A percentile compares a stretch with the other conserved stretches of the same genome.
These are phyloP conservation scores for sorghum (Sorghum bicolor) DNA, from an alignment of 176 grass and related monocot genomes.

Conservation along the genomic window Sorghum_bicolor_NCBIv3 NC_012870.2:74217001-74217500, in stretches of 20 bases:
- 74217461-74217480: slow-evolving; percentile 49
- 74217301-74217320: slow-evolving; percentile 81
- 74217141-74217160: neutral
- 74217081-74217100: slow-evolving; percentile 79
- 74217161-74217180: neutral
- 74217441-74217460: slow-evolving; percentile 51
- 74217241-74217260: slow-evolving; percentile 45
- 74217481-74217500: slow-evolving; percentile 20
- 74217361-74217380: slow-evolving; percentile 20
- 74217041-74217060: slow-evolving; percentile 70
- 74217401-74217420: slow-evolving; percentile 69
- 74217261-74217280: slow-evolving; percentile 54
- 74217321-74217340: slow-evolving; percentile 75
- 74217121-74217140: slow-evolving; percentile 81
- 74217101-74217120: slow-evolving; percentile 92
- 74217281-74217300: slow-evolving; percentile 79
- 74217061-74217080: slow-evolving; percentile 52
- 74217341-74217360: slow-evolving; percentile 58
- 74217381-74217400: slow-evolving; percentile 40
- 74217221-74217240: slow-evolving; percentile 90
- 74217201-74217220: slow-evolving; percentile 33
- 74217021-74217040: slow-evolving; percentile 23
- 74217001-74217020: neutral
- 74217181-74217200: neutral
- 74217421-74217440: slow-evolving; percentile 18